phyloP scores from a whole-genome alignment of 306 rosid species.

The Morella rubra region DNA sequence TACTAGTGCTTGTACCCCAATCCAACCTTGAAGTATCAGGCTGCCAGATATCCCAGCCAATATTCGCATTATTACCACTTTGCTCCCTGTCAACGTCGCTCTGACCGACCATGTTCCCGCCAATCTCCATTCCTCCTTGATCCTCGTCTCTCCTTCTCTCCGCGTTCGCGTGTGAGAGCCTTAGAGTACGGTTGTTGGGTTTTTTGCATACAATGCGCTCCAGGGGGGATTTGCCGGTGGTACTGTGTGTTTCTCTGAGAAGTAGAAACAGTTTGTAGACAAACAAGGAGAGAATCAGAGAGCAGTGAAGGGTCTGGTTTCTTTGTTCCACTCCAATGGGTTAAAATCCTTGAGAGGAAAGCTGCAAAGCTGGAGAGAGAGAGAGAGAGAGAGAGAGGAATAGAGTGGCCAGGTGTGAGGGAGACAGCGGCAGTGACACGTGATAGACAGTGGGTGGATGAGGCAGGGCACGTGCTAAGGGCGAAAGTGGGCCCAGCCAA shows the following conservation, averaged over 20 bases:
- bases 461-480: slow-evolving; percentile 37
- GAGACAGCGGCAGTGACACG: slow-evolving; percentile 28
- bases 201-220: neutral
- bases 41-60: slow-evolving; percentile 62
- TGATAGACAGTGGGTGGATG: slow-evolving; percentile 16
- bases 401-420: neutral
- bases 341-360: slow-evolving; percentile 22
- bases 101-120: slow-evolving; percentile 58
- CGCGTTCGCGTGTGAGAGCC: neutral
- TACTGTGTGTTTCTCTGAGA: neutral
- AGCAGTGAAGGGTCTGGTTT: slow-evolving; percentile 26
- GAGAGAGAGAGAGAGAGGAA: neutral
- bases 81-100: slow-evolving; percentile 42
- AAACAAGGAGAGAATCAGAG: neutral
- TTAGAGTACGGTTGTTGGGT: neutral
- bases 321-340: slow-evolving; percentile 31
- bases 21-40: slow-evolving; percentile 27
- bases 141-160: neutral
- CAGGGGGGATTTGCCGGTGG: neutral
- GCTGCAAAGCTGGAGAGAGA: slow-evolving; percentile 28
- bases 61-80: slow-evolving; percentile 31
- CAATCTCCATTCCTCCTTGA: slow-evolving; percentile 46
- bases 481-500: slow-evolving; percentile 7
- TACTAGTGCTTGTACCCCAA: slow-evolving; percentile 13
- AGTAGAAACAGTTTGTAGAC: neutral